Base-by-base conservation (phyloP, 1,284 basidiomycete genomes). In the Kwoniella shivajii region DNA sequence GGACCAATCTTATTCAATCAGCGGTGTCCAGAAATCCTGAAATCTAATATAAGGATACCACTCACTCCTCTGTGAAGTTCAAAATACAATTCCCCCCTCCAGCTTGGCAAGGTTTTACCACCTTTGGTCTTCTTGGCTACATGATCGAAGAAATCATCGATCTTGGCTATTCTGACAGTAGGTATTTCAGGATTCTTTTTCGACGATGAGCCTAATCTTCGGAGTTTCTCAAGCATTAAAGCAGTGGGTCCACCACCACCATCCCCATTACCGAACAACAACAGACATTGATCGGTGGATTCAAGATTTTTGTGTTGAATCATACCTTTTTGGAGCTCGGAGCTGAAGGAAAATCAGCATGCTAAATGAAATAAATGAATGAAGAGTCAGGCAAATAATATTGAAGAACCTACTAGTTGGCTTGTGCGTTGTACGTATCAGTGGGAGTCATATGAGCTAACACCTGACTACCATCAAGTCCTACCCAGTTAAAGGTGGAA, bases 401-500 rank as follows among this genome's bases (percentile, higher is more conserved):
- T 16, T 6, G 27, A 29, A 22, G 11, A 1, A 44, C 43, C 3
- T 84, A 85, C 13, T 64, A 66, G 45, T 65, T 55, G 26, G 48
- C 46, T 47, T 61, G 63, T n/a, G 62, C 31, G 49, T 67, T 65
- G 51, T 67, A 67, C 10, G 38, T 56, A 52, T 67, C 66, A 59
- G 90, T 88, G 61, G 91, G 92, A 4, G 91, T 94, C 90, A 94
- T 92, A 68, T 94, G 92, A 68, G 88, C 90, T 33, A 92, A 43
- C 26, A 72, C 60, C 53, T 72, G 67, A 44, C 54, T 59, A 4
- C 72, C 72, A 72, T 97, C 93, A 59, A 95, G 86, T 4, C 93
- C 94, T 20, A 92, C 86, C 94, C 94, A 97, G 77, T 94, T 93
- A 81, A 97, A 94, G 0, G 91, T 92, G n/a, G 90, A 87, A 73